These are phyloP conservation scores for Alternaria alternata DNA, from an alignment of 2,329 filamentous ascomycete genomes.

Conservation along the genomic window DNA sequence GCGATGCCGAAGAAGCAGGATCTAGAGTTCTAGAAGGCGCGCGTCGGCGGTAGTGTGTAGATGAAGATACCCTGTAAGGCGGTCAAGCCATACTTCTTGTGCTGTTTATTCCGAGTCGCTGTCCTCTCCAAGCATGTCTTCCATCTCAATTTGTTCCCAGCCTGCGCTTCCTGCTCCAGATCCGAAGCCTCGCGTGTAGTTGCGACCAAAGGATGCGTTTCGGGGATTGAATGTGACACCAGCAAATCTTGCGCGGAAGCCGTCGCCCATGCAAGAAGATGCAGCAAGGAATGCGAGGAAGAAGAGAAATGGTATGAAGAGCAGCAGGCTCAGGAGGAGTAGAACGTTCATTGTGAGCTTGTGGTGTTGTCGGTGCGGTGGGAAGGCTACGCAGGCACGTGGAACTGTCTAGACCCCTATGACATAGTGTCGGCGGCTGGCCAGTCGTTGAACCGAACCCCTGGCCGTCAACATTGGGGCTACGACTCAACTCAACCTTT, in stretches of 20 bases:
- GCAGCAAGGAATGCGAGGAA: slow-evolving; percentile 61
- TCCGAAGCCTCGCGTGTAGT: slow-evolving; percentile 64
- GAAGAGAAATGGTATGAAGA: slow-evolving; percentile 48
- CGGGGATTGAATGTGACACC: slow-evolving; percentile 55
- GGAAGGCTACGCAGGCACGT: slow-evolving; percentile 25
- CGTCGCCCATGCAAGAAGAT: slow-evolving; percentile 64
- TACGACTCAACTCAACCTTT: neutral
- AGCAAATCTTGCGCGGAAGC: slow-evolving; percentile 55
- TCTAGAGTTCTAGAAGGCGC: slow-evolving; percentile 69
- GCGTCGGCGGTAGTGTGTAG: neutral
- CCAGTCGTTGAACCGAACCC: slow-evolving; percentile 21
- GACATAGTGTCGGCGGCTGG: slow-evolving; percentile 26
- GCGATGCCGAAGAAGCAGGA: slow-evolving; percentile 64
- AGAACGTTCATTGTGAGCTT: slow-evolving; percentile 44
- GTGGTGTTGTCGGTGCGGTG: slow-evolving; percentile 13
- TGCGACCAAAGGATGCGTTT: slow-evolving; percentile 60
- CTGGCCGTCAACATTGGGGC: slow-evolving; percentile 20
- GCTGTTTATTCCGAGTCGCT: slow-evolving; percentile 36
- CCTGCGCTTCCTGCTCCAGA: slow-evolving; percentile 62
- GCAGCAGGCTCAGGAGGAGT: slow-evolving; percentile 41
- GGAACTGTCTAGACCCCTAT: slow-evolving; percentile 28
- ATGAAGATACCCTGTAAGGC: slow-evolving; percentile 13
- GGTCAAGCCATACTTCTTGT: slow-evolving; percentile 1
- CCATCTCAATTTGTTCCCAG: slow-evolving; percentile 70
- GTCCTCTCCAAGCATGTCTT: slow-evolving; percentile 63